Evolutionary conservation across 495 filamentous ascomycete species (phyloP), one percentile per base, ranked within the genome.

Genomic region (Niebla homalea): DNA sequence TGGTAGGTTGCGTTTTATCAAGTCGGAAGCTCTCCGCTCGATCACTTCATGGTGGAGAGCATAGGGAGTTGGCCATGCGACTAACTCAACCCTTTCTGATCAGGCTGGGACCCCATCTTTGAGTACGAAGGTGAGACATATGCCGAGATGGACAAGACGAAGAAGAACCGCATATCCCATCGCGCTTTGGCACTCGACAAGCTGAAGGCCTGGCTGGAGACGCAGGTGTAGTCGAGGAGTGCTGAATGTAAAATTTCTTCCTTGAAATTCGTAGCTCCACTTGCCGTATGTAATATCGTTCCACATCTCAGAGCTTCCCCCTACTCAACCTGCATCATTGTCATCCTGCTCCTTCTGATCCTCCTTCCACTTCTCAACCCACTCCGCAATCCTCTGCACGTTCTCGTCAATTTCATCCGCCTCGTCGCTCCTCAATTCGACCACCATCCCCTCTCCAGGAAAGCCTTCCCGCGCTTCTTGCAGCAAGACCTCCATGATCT

Each of bases 91-190:
- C 12, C 26, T 32, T 11, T 11, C 3, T 32, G 26, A 32, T 32
- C 26, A 88, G 89, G 89, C 12, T 97, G 93, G 92, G 92, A 99
- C 62, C 79, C 93, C 0, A 84, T 94, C 43, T 99, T 99, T 58
- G 92, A 99, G 67, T 89, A 92, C 58, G 77, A 90, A 55, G 90
- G 89, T 43, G 68, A 87, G 67, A 98, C 92, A 67, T 97, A 94
- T 61, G 93, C 92, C 21, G 92, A 99, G 70, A 99, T 99, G 92
- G 84, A 87, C 43, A 87, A 88, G 65, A 73, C 67, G 23, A 80
- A 81, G 61, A 99, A 99, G 83, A 97, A 97, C 69, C 73, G 75
- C 57, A 83, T 97, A 55, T 94, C 87, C 32, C 92, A 99, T 68
- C 85, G 92, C 42, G 81, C 73, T 62, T 84, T 81, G 61, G 92